A percentile compares a stretch with the other conserved stretches of the same genome.
phyloP scores from a whole-genome alignment of 495 filamentous ascomycete species.

The Penicillium robsamsonii region DNA sequence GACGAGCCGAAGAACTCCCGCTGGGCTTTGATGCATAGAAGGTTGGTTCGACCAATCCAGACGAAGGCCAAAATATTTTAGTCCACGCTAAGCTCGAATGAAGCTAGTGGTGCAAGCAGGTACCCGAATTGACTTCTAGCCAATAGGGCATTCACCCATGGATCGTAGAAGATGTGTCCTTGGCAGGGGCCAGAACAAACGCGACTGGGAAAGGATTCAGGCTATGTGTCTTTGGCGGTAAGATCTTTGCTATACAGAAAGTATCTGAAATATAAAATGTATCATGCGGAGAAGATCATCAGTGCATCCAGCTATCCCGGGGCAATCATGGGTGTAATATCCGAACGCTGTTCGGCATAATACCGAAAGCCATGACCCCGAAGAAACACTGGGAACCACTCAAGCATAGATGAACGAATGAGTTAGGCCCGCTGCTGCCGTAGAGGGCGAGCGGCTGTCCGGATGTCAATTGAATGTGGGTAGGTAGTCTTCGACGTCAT shows the following conservation, averaged over 20 bases:
- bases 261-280: not conserved
- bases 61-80: constrained; percentile 34
- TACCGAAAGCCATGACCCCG: not conserved
- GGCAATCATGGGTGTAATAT: not conserved
- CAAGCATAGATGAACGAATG: not conserved
- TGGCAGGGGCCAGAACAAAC: constrained; percentile 8
- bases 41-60: constrained; percentile 30
- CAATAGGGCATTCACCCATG: not conserved
- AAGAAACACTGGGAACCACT: not conserved
- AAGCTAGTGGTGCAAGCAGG: not conserved
- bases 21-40: constrained; percentile 31
- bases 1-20: constrained; percentile 14
- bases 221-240: not conserved
- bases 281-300: not conserved
- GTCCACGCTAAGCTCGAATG: not conserved
- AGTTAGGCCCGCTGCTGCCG: not conserved
- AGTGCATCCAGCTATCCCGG: not conserved
- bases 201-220: not conserved
- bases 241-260: not conserved
- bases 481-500: constrained; percentile 12
- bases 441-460: not conserved
- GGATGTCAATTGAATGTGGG: not conserved
- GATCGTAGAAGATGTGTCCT: constrained; percentile 13
- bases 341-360: not conserved
- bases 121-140: not conserved